phyloP scores from a whole-genome alignment of 768 basidiomycete species.

The Tephrocybe sp. region DNA sequence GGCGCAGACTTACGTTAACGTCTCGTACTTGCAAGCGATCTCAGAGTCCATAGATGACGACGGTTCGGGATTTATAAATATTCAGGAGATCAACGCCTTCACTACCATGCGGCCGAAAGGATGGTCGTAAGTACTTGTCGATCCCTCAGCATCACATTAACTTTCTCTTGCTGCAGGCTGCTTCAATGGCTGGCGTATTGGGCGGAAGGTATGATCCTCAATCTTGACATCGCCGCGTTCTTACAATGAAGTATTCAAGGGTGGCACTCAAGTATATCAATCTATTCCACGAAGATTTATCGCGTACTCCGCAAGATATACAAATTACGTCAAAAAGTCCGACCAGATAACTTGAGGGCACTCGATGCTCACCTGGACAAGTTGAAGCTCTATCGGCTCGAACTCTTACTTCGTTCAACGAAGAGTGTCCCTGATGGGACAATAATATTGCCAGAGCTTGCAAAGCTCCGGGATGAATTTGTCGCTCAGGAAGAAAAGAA shows the following conservation, averaged over 20 bases:
- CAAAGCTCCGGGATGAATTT: neutral
- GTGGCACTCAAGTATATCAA: neutral
- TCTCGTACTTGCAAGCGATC: neutral
- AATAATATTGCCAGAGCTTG: neutral
- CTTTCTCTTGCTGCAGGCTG: neutral
- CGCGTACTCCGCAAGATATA: neutral
- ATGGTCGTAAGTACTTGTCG: constrained; percentile 1
- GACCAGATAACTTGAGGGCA: neutral
- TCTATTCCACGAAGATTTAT: neutral
- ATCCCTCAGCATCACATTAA: neutral
- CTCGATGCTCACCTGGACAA: neutral
- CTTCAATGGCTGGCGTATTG: constrained; percentile 6
- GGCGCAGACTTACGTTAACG: neutral
- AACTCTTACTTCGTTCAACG: neutral
- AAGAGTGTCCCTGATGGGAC: neutral
- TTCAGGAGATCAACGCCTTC: neutral
- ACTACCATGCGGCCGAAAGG: neutral
- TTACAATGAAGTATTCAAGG: neutral
- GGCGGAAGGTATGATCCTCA: neutral
- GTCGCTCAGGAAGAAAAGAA: neutral
- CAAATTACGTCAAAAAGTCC: neutral
- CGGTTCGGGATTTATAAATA: constrained; percentile 2
- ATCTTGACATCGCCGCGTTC: neutral
- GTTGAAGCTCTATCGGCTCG: neutral
- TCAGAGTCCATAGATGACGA: constrained; percentile 8